phyloP scores from a whole-genome alignment of 1,284 basidiomycete genomes.

The Ceratobasidium sp. region DNA sequence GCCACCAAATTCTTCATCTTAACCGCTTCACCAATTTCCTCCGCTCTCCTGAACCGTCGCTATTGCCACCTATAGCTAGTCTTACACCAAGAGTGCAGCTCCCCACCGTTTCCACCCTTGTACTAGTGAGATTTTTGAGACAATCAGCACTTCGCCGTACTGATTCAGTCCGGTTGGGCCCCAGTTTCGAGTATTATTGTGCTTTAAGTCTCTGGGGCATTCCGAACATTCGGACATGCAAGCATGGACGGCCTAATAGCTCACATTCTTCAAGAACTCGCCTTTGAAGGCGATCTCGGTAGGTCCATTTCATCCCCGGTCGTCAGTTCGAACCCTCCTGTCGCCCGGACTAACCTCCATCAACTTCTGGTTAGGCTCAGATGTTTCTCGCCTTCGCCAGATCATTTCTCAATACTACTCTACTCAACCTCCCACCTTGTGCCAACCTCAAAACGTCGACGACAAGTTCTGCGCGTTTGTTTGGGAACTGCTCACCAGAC shows the following conservation, averaged over 20 bases:
- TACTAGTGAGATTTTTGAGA: too few species aligned
- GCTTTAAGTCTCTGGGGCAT: too few species aligned
- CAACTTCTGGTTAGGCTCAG: slow-evolving; percentile 66
- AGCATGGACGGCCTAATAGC: slow-evolving; percentile 20
- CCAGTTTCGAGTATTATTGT: too few species aligned
- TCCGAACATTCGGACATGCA: too few species aligned
- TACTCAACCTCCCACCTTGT: slow-evolving; percentile 55
- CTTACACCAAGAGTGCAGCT: too few species aligned
- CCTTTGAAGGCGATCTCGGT: slow-evolving; percentile 87
- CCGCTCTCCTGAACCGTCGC: neutral
- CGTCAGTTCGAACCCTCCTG: slow-evolving; percentile 51
- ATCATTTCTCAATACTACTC: slow-evolving; percentile 76
- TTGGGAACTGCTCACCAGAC: slow-evolving; percentile 80
- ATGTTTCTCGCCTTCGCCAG: slow-evolving; percentile 73
- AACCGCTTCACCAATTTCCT: slow-evolving; percentile 12
- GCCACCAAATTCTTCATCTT: neutral
- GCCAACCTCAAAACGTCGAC: slow-evolving; percentile 70
- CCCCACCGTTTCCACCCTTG: too few species aligned
- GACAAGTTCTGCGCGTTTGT: slow-evolving; percentile 82
- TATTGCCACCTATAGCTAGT: too few species aligned
- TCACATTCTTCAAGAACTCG: slow-evolving; percentile 70
- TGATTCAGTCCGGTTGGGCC: too few species aligned
- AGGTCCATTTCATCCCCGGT: slow-evolving; percentile 56
- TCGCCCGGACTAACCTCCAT: slow-evolving; percentile 46
- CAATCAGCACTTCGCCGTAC: too few species aligned